Evolutionary conservation across 2,329 filamentous ascomycete genomes (phyloP), one percentile per base, ranked within the genome.

Genomic region (Arthrobotrys sphaeroides): DNA sequence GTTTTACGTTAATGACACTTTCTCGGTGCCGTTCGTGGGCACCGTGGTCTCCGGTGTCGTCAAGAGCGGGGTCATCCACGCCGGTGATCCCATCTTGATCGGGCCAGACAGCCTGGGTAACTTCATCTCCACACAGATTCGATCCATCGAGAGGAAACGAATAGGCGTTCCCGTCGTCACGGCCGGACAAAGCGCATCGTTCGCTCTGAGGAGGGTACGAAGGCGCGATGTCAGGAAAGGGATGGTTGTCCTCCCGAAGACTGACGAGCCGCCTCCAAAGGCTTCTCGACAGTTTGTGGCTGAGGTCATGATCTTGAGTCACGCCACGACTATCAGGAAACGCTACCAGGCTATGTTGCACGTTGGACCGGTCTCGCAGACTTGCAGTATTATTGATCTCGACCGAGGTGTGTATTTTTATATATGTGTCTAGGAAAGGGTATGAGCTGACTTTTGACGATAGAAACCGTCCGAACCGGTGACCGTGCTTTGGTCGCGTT

Each of bases 281-380:
- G 91, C 93, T 9, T 88, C 90, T 80, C 85, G 87, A 33, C 91
- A 93, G 81, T 94, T 94, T 80, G 85, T 94, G 43, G 92, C 92
- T 10, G 91, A 94, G 83, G 95, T 99, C 0, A 86, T 99, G 20
- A 98, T 99, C 78, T 86, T 99, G 5, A 96, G 92, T 2, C 95
- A 99, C 80, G 93, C 94, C 0, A 99, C 95, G 0, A 99, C 95
- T 45, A 99, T 99, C 83, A 95, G 96, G 83, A 93, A 90, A 0
- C 94, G 93, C 80, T 99, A 99, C 79, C 95, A 99, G 84, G 95
- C 95, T 0, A 99, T 98, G 94, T 87, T 99, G 20, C 95, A 99
- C 80, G 94, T 99, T 3, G 95, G 95, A 0, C 92, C 95, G 0
- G 91, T 99, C 45, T 93, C 91, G 42, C 95, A 99, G 84, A 99